Conservation (phyloP, 441 rosid genomes). For the Isatis lusitanica region DNA sequence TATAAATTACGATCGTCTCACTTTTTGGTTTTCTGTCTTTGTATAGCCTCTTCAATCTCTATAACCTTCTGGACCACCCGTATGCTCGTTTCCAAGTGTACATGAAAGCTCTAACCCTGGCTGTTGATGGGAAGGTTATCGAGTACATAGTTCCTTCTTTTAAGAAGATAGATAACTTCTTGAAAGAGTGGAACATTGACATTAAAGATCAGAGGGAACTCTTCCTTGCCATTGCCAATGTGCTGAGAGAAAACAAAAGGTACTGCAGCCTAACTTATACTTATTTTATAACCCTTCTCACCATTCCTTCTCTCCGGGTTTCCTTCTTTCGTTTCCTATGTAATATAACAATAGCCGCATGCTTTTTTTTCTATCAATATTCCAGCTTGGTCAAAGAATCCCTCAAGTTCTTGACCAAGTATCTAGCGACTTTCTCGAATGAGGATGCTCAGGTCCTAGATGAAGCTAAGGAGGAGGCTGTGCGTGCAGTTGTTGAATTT, state of each 20-base stretch:
- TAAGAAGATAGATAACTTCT: slow-evolving; percentile 73
- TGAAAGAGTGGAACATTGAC: slow-evolving; percentile 95
- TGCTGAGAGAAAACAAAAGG: slow-evolving; percentile 81
- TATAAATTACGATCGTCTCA: slow-evolving; percentile 18
- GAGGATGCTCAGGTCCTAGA: slow-evolving; percentile 63
- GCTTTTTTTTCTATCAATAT: slow-evolving; percentile 18
- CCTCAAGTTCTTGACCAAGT: slow-evolving; percentile 78
- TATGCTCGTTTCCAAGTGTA: slow-evolving; percentile 80
- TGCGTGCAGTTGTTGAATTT: slow-evolving; percentile 70
- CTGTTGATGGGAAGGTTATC: slow-evolving; percentile 76
- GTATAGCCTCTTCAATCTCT: slow-evolving; percentile 91
- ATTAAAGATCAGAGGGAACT: slow-evolving; percentile 80
- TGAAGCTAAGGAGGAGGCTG: slow-evolving; percentile 96
- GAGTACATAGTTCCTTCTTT: slow-evolving; percentile 74
- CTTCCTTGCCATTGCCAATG: slow-evolving; percentile 73
- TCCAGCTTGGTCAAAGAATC: slow-evolving; percentile 76
- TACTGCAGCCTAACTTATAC: slow-evolving; percentile 13
- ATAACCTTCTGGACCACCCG: slow-evolving; percentile 74
- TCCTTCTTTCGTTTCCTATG: neutral
- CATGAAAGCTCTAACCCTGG: slow-evolving; percentile 72
- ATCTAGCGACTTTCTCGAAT: slow-evolving; percentile 80
- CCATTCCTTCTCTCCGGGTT: neutral
- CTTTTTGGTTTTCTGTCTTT: slow-evolving; percentile 18
- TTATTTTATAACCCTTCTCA: neutral
- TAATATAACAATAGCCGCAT: neutral